Evolutionary conservation across 192 early-diverging fungal species (phyloP), one percentile per base, ranked within the genome.

Genomic region (Spizellomyces sp.): DNA sequence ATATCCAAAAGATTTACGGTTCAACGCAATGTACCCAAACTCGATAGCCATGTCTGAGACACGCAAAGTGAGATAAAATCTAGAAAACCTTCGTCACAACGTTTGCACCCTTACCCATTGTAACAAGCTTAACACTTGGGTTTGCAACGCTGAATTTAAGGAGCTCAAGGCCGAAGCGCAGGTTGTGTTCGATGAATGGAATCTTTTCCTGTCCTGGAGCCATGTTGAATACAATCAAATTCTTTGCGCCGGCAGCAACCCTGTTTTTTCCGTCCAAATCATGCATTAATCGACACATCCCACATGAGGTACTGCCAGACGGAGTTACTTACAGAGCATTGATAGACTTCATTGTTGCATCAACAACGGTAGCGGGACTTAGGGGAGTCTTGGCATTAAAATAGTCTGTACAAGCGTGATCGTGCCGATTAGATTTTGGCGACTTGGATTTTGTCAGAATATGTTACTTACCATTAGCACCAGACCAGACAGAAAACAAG

Each of bases 401-500:
- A 36, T 36, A 36, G 27, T 36, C 27, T 36, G 27, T 0, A 36
- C 27, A 36, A 36, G 0, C 3, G 3, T 36, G 27, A 36, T 0
- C 27, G 3, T 36, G 27, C 27, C 27, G 27, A 36, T 36, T 36
- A 36, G 27, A 36, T 36, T 36, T 36, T 36, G 27, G 27, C 27
- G 27, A 36, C 27, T 36, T 36, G 27, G 27, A 36, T 36, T 3
- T 36, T 36, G 27, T 3, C n/a, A n/a, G 27, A 36, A 36, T 36
- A 36, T 2, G 27, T 36, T 36, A 36, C 27, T 36, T 36, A 36
- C 27, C 27, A 36, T 36, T 62, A 41, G 17, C 60, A 21, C 60
- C 60, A 9, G 17, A 21, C 60, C 60, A 62, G 14, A 62, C 60
- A 41, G 19, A 27, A 41, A 62, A 62, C 12, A 62, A 62, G 36